Percentiles rank a stretch among this genome's conserved stretches.
These are phyloP conservation scores for Colletotrichum abscissum DNA, from an alignment of 2,329 filamentous ascomycete species.

Conservation along the genomic window DNA sequence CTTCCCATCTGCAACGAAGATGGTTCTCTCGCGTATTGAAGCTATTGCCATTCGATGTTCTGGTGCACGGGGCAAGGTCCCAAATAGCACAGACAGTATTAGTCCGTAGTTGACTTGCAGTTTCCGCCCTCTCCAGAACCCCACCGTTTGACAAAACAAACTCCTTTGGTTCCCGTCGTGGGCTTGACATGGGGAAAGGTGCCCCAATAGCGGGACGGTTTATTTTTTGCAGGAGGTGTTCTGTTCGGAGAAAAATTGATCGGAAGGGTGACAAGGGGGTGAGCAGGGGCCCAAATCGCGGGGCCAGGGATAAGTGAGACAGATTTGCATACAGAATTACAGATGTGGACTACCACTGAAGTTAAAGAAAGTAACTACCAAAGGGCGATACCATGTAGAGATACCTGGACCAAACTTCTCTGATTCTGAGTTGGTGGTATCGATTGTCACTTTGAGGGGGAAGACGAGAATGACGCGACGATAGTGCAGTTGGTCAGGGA, in stretches of 20 bases:
- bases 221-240: conserved; percentile 17
- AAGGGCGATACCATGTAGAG: neutral
- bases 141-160: conserved; percentile 11
- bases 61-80: conserved; percentile 6
- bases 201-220: conserved; percentile 26
- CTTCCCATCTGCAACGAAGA: neutral
- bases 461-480: neutral
- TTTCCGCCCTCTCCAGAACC: conserved; percentile 20
- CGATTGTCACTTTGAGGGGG: neutral
- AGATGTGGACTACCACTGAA: conserved; percentile 4
- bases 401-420: neutral
- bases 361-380: conserved; percentile 9
- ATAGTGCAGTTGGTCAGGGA: neutral
- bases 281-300: conserved; percentile 16
- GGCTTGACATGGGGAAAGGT: conserved; percentile 12
- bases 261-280: conserved; percentile 28
- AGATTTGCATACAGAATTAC: conserved; percentile 31
- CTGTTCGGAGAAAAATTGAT: conserved; percentile 10
- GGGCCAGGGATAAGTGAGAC: conserved; percentile 30
- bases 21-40: conserved; percentile 7
- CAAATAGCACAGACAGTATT: neutral
- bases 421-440: neutral
- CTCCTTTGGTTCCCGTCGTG: conserved; percentile 22
- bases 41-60: conserved; percentile 24
- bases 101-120: conserved; percentile 1